Conservation (phyloP, 352 stramenopile genomes). For the Pythium pyrilobum region DNA sequence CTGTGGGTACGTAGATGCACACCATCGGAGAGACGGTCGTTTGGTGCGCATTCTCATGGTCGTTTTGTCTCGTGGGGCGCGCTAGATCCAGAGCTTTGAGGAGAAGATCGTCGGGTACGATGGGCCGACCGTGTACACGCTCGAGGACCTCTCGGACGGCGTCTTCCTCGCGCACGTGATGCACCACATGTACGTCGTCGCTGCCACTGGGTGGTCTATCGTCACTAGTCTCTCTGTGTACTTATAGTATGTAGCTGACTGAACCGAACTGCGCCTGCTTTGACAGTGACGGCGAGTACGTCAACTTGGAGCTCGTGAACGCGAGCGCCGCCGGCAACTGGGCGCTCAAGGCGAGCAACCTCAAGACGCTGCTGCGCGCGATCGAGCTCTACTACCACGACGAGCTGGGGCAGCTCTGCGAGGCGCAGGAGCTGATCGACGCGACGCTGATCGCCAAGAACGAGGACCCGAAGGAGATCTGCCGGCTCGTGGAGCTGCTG, state of each 20-base stretch:
- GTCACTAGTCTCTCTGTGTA: no score
- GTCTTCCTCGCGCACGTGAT: constrained; percentile 82
- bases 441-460: constrained; percentile 64
- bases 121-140: constrained; percentile 24
- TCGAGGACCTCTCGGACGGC: constrained; percentile 69
- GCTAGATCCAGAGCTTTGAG: constrained; percentile 71
- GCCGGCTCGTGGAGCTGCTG: constrained; percentile 66
- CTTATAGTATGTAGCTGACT: not conserved
- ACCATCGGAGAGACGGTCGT: not conserved
- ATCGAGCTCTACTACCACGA: constrained; percentile 82
- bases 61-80: not conserved
- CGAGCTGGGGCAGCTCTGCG: constrained; percentile 70
- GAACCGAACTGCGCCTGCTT: not conserved
- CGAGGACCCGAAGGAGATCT: constrained; percentile 57
- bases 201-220: no score
- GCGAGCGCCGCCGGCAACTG: constrained; percentile 54
- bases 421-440: constrained; percentile 65
- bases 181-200: constrained; percentile 72
- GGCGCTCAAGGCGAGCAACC: constrained; percentile 74
- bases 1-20: constrained; percentile 46
- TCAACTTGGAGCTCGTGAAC: constrained; percentile 75
- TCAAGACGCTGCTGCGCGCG: constrained; percentile 70
- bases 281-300: constrained; percentile 65
- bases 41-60: not conserved
- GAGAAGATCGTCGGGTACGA: constrained; percentile 41